These are phyloP conservation scores for Corchorus olitorius DNA, from an alignment of 345 rosid genomes.

Conservation along the genomic window DNA sequence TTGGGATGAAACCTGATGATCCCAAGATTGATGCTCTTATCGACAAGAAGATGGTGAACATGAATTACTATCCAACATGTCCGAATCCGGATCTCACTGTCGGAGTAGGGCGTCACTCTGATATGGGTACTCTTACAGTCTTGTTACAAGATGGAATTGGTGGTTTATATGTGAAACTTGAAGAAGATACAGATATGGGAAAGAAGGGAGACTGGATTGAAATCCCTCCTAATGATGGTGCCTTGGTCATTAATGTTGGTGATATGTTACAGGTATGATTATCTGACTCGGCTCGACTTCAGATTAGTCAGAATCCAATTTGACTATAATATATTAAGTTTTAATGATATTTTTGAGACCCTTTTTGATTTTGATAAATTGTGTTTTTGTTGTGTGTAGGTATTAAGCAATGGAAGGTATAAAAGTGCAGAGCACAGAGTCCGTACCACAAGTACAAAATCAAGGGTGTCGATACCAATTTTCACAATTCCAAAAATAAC, in stretches of 20 bases:
- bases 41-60: conserved; percentile 50
- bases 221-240: conserved; percentile 37
- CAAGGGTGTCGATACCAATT: conserved; percentile 63
- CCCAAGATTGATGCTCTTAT: conserved; percentile 39
- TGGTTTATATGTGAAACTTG: conserved; percentile 54
- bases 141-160: conserved; percentile 66
- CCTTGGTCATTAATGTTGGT: conserved; percentile 48
- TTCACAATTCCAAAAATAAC: conserved; percentile 50
- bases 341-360: not conserved
- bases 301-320: no score
- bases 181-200: conserved; percentile 2
- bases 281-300: no score
- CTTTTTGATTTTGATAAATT: not conserved
- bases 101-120: conserved; percentile 66
- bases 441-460: conserved; percentile 43
- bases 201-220: conserved; percentile 34
- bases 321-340: no score
- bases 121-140: conserved; percentile 56
- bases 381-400: conserved; percentile 27
- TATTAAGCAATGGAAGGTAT: conserved; percentile 63
- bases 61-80: conserved; percentile 64
- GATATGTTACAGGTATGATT: conserved; percentile 44
- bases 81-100: conserved; percentile 60
- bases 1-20: conserved; percentile 42
- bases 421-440: conserved; percentile 68